These are phyloP conservation scores for Cydonia oblonga DNA, from an alignment of 331 rosid species.

Conservation along the genomic window DNA sequence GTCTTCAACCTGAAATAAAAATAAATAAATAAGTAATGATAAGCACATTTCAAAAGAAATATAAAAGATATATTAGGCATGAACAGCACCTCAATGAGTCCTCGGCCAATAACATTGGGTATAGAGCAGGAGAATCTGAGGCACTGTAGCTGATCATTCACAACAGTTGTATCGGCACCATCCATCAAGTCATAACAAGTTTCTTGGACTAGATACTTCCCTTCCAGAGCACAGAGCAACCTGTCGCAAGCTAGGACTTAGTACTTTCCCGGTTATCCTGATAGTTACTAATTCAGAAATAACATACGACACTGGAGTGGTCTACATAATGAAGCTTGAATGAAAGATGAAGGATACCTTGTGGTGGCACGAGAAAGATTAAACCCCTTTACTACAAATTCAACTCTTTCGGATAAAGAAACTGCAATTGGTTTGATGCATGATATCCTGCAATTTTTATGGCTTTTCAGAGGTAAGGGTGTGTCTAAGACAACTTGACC, in stretches of 20 bases:
- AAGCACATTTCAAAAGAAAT: background rate
- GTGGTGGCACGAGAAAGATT: constrained; percentile 49
- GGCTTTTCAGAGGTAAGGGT: constrained; percentile 50
- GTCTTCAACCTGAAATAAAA: constrained; percentile 58
- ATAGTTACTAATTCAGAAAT: background rate
- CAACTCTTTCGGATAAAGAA: constrained; percentile 39
- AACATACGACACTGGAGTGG: background rate
- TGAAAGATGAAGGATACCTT: constrained; percentile 35
- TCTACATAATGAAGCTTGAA: background rate
- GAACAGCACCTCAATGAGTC: constrained; percentile 66
- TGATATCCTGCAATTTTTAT: constrained; percentile 41
- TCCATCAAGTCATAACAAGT: constrained; percentile 47
- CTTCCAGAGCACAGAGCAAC: constrained; percentile 83
- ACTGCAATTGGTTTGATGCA: constrained; percentile 76
- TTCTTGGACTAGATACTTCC: constrained; percentile 62
- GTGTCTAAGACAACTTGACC: constrained; percentile 72
- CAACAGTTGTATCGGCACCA: constrained; percentile 25
- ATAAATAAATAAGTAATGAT: no score
- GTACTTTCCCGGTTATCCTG: background rate
- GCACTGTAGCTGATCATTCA: constrained; percentile 39
- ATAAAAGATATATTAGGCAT: background rate
- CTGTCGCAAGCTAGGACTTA: constrained; percentile 26
- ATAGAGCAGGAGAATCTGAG: constrained; percentile 55
- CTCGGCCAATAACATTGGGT: constrained; percentile 59
- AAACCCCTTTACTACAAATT: constrained; percentile 59